Percentiles rank a stretch among this genome's conserved stretches.
Conservation (phyloP, 2,329 filamentous ascomycete species). For the Trichoderma citrinoviride region DNA sequence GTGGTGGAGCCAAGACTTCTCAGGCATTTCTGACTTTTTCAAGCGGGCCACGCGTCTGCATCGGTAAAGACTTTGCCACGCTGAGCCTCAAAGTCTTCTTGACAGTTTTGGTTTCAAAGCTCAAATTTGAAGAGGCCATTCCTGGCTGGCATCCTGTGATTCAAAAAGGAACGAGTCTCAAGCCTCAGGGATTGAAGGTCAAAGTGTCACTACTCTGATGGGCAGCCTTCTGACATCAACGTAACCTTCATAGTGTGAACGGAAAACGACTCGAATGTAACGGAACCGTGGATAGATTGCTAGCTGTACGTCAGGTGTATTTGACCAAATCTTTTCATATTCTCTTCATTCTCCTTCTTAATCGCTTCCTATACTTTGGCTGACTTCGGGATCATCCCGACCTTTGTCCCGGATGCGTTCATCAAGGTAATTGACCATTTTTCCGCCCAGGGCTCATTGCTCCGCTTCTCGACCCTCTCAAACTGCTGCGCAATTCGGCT, state of each 20-base stretch:
- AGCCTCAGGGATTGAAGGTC: neutral
- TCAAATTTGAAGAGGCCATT: conserved; percentile 3
- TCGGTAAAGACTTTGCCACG: conserved; percentile 8
- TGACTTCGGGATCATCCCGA: neutral
- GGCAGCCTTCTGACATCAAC: neutral
- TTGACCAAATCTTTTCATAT: neutral
- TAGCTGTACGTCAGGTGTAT: too few species aligned
- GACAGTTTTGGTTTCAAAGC: neutral
- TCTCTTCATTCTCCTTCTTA: neutral
- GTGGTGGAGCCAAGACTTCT: neutral
- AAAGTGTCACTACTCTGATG: neutral
- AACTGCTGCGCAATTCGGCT: neutral
- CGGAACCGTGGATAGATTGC: too few species aligned
- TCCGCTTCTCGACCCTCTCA: neutral
- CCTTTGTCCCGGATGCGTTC: neutral
- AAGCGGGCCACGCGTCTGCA: conserved; percentile 3
- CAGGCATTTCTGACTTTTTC: conserved; percentile 7
- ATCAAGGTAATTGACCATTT: neutral
- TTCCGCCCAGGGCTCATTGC: neutral
- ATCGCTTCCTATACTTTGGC: neutral
- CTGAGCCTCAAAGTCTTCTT: conserved; percentile 7
- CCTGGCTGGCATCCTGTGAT: neutral
- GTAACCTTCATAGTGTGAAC: too few species aligned
- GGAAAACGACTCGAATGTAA: too few species aligned
- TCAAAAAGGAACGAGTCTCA: neutral